phyloP scores from a whole-genome alignment of 371 early-diverging fungal species.

The Circinella umbellata region DNA sequence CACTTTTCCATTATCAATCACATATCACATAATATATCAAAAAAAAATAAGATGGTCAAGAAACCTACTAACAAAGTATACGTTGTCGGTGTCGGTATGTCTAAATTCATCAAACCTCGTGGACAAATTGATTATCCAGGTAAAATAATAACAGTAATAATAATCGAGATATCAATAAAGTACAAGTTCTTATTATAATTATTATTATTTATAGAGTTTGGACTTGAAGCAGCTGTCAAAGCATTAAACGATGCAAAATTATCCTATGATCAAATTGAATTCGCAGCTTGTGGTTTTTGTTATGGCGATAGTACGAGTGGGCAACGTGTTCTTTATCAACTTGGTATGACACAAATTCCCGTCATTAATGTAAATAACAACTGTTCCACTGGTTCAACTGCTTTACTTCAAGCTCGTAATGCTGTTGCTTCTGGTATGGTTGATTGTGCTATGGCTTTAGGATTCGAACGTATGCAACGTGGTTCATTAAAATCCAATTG shows the following conservation, averaged over 20 bases:
- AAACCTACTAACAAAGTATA: conserved; percentile 38
- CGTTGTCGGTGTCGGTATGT: conserved; percentile 71
- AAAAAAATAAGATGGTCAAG: conserved; percentile 19
- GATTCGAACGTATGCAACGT: conserved; percentile 78
- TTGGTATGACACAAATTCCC: conserved; percentile 72
- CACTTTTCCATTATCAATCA: too few species aligned
- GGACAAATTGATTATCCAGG: conserved; percentile 64
- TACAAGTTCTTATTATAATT: too few species aligned
- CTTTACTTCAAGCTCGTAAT: conserved; percentile 74
- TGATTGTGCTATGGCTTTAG: conserved; percentile 80
- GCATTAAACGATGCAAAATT: conserved; percentile 74
- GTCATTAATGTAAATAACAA: conserved; percentile 80
- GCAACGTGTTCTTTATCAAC: conserved; percentile 74
- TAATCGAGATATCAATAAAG: too few species aligned
- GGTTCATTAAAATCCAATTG: conserved; percentile 64
- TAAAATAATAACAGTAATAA: conserved; percentile 16
- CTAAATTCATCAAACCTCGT: conserved; percentile 68
- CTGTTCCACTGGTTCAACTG: conserved; percentile 81
- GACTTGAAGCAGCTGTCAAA: conserved; percentile 76
- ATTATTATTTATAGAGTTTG: conserved; percentile 54
- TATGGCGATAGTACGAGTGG: conserved; percentile 78
- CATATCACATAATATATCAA: too few species aligned
- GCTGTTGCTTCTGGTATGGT: conserved; percentile 67
- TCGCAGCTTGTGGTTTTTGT: conserved; percentile 65
- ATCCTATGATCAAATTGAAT: conserved; percentile 70